Percentiles rank a stretch among this genome's conserved stretches.
These are phyloP conservation scores for Boeremia exigua DNA, from an alignment of 2,329 filamentous ascomycete species.

Conservation along the genomic window DNA sequence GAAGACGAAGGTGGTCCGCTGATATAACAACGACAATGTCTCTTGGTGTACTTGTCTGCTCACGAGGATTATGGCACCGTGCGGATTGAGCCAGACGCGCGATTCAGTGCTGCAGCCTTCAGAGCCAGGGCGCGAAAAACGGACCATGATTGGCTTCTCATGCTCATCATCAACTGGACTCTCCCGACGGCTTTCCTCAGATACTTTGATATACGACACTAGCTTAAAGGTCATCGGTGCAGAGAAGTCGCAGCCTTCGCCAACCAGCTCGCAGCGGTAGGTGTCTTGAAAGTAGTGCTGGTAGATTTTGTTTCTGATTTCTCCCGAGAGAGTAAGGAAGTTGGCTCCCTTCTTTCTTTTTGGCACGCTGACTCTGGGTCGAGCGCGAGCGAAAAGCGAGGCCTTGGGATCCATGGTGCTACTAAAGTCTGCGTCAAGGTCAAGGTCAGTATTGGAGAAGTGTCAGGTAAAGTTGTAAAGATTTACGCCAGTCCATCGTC, in stretches of 20 bases:
- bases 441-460: not conserved
- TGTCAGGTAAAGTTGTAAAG: not conserved
- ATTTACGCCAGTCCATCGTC: conserved; percentile 2
- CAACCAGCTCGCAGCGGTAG: conserved; percentile 36
- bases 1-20: conserved; percentile 39
- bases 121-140: conserved; percentile 27
- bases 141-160: conserved; percentile 12
- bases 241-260: not conserved
- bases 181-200: not conserved
- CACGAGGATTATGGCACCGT: conserved; percentile 37
- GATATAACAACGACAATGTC: conserved; percentile 36
- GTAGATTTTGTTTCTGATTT: conserved; percentile 60
- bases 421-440: conserved; percentile 5
- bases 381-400: conserved; percentile 22
- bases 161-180: not conserved
- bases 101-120: conserved; percentile 21
- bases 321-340: conserved; percentile 53
- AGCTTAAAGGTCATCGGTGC: conserved; percentile 22
- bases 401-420: conserved; percentile 19
- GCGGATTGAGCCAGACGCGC: conserved; percentile 32
- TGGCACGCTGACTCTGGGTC: conserved; percentile 1
- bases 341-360: conserved; percentile 26
- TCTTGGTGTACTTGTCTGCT: conserved; percentile 40
- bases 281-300: conserved; percentile 39
- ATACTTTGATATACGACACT: not conserved